These are phyloP conservation scores for Alloteropsis angusta DNA, from an alignment of 202 grass and related monocot genomes.

Conservation along the genomic window DNA sequence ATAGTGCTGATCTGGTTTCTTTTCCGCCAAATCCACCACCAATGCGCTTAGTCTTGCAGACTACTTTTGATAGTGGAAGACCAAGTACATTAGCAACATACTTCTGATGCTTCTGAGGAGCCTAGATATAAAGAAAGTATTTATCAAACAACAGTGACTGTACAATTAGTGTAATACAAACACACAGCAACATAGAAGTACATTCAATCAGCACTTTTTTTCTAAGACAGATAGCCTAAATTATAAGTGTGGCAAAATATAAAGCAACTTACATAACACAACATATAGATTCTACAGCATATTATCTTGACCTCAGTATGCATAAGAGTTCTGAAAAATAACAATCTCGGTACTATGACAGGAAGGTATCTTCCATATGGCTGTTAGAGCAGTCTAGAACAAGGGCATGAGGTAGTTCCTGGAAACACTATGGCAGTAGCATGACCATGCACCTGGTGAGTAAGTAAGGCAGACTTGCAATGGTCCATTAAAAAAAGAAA, in stretches of 20 bases:
- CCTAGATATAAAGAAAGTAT: conserved; percentile 33
- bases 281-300: not conserved
- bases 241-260: not conserved
- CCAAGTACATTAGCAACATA: conserved; percentile 62
- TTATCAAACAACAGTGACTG: not conserved
- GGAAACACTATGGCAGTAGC: not conserved
- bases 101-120: conserved; percentile 68
- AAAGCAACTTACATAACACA: not conserved
- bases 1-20: conserved; percentile 72
- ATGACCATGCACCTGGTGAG: not conserved
- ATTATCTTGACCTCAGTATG: not conserved
- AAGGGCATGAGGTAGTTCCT: not conserved
- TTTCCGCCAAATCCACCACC: conserved; percentile 98
- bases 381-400: not conserved
- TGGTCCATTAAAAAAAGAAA: not conserved
- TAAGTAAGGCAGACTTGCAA: not conserved
- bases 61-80: conserved; percentile 82
- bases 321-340: not conserved
- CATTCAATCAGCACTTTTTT: not conserved
- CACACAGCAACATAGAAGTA: not conserved
- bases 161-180: not conserved
- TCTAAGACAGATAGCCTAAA: not conserved
- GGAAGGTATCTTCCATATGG: not conserved
- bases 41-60: conserved; percentile 91
- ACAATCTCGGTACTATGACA: not conserved